phyloP scores from a whole-genome alignment of 2,329 filamentous ascomycete species.

The Pestalotiopsis sp. region DNA sequence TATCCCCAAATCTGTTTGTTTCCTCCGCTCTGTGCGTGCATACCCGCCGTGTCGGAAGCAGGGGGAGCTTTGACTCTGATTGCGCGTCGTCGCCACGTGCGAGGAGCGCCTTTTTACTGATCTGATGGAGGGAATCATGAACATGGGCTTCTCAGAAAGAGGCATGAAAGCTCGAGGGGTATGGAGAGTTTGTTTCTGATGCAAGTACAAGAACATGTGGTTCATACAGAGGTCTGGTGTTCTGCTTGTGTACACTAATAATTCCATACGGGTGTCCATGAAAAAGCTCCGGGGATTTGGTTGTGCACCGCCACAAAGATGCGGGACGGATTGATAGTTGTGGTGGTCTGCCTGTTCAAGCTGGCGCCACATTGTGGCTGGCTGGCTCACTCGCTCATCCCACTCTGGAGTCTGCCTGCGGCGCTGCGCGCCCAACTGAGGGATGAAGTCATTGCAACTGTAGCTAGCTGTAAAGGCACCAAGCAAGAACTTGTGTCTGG shows the following conservation, averaged over 20 bases:
- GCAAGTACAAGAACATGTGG: background rate
- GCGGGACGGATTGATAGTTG: too few species aligned
- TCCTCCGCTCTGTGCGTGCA: background rate
- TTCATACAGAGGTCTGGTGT: background rate
- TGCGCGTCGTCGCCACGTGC: background rate
- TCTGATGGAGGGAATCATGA: background rate
- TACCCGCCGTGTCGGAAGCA: background rate
- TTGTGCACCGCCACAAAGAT: too few species aligned
- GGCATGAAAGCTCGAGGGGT: background rate
- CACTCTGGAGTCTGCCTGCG: too few species aligned
- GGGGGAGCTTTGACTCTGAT: background rate
- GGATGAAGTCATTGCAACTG: slow-evolving; percentile 26
- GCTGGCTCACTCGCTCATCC: background rate
- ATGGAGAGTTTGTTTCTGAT: background rate
- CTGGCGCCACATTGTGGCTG: background rate
- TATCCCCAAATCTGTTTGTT: background rate
- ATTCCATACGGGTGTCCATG: too few species aligned
- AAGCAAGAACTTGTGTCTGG: slow-evolving; percentile 8
- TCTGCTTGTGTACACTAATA: too few species aligned
- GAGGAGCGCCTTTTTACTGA: background rate
- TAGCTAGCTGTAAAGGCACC: background rate
- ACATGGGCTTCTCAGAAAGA: background rate
- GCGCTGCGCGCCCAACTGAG: background rate
- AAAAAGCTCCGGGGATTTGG: too few species aligned
- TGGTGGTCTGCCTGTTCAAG: background rate